These are phyloP conservation scores for Echium plantagineum DNA, from an alignment of 257 asterid genomes.

Conservation along the genomic window DNA sequence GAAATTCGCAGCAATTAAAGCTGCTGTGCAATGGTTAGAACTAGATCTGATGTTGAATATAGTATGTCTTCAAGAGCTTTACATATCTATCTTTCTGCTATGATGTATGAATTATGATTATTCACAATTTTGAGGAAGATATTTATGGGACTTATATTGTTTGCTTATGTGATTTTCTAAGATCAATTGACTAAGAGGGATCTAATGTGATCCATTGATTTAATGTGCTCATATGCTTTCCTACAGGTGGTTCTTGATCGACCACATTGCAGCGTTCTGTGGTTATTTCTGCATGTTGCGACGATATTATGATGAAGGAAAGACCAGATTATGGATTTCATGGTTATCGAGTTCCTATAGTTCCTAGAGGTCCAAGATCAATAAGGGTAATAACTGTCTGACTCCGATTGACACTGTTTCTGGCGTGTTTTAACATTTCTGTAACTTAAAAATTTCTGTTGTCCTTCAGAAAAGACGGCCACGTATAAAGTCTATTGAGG, in stretches of 20 bases:
- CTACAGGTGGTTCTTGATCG: neutral
- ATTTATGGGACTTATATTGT: neutral
- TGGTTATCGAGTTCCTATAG: conserved; percentile 34
- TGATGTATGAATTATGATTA: neutral
- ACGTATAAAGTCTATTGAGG: conserved; percentile 28
- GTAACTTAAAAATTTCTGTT: conserved; percentile 2
- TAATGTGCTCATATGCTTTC: neutral
- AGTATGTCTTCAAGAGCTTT: neutral
- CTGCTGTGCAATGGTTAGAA: neutral
- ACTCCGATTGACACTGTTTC: neutral
- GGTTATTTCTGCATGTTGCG: conserved; percentile 28
- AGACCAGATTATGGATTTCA: conserved; percentile 35
- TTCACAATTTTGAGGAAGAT: neutral
- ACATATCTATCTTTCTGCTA: neutral
- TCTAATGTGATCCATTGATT: neutral
- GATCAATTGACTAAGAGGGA: neutral
- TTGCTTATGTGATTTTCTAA: neutral
- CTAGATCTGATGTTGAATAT: neutral
- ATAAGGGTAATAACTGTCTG: conserved; percentile 34
- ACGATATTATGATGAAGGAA: conserved; percentile 54
- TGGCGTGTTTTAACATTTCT: neutral
- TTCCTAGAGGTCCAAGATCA: conserved; percentile 76
- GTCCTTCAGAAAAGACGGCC: conserved; percentile 37
- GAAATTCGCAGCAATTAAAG: neutral
- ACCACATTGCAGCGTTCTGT: neutral